These are phyloP conservation scores for Telfairia occidentalis DNA, from an alignment of 331 rosid species.

Conservation along the genomic window DNA sequence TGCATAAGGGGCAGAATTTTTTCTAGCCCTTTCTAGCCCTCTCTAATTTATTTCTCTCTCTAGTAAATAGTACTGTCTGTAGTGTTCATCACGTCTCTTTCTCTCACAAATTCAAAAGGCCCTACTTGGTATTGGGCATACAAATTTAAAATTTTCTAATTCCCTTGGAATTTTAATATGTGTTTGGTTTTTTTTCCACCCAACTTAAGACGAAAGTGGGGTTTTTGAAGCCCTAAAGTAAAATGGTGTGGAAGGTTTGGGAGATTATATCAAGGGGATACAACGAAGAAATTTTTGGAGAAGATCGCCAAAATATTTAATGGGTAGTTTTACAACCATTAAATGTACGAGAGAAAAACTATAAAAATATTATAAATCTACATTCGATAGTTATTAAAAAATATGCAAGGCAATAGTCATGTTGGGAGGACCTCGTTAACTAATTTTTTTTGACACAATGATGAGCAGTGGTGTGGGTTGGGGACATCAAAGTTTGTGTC, in stretches of 20 bases:
- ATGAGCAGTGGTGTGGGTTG: slow-evolving; percentile 5
- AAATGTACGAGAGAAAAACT: too few relatives aligned
- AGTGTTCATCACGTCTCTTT: background rate
- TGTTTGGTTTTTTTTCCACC: background rate
- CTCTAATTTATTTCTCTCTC: background rate
- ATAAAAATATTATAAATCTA: too few relatives aligned
- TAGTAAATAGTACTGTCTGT: background rate
- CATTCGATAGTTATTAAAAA: too few relatives aligned
- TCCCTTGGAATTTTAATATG: background rate
- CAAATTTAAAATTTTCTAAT: background rate
- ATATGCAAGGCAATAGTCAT: too few relatives aligned
- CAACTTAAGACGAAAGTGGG: background rate
- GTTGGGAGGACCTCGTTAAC: too few relatives aligned
- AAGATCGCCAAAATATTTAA: too few relatives aligned
- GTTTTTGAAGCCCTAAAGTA: too few relatives aligned
- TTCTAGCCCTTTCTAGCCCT: background rate
- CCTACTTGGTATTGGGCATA: background rate
- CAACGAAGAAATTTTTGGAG: too few relatives aligned
- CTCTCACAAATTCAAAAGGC: background rate
- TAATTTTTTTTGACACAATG: too few relatives aligned
- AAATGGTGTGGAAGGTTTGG: background rate
- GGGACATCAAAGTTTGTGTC: background rate
- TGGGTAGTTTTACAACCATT: too few relatives aligned
- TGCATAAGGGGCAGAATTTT: too few relatives aligned
- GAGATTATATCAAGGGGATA: background rate